phyloP scores from a whole-genome alignment of 352 stramenopile genomes.

The Elongisporangium prolatum region DNA sequence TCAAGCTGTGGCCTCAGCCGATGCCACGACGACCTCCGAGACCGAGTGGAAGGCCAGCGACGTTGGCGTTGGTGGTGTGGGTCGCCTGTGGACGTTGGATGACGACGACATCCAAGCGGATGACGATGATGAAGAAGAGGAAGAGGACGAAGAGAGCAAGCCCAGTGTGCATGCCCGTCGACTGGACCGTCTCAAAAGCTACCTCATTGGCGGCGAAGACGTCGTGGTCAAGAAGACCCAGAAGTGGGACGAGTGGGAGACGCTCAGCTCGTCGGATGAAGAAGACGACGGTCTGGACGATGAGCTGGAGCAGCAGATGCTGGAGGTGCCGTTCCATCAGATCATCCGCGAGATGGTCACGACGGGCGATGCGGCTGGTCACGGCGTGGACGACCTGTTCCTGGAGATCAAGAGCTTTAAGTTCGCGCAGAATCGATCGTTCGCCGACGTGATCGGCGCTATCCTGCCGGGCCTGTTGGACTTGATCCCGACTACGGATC shows the following conservation, averaged over 20 bases:
- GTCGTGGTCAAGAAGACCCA: slow-evolving; percentile 47
- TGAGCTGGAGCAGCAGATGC: slow-evolving; percentile 38
- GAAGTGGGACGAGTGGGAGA: slow-evolving; percentile 79
- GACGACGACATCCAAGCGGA: slow-evolving; percentile 80
- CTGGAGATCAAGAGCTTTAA: slow-evolving; percentile 94
- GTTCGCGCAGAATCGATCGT: slow-evolving; percentile 89
- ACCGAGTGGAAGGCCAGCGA: slow-evolving; percentile 61
- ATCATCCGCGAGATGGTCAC: slow-evolving; percentile 83
- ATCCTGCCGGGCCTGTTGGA: slow-evolving; percentile 74
- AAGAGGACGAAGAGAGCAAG: slow-evolving; percentile 28
- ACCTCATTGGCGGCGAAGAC: slow-evolving; percentile 60
- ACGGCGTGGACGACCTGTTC: slow-evolving; percentile 88
- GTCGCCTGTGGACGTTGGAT: slow-evolving; percentile 78
- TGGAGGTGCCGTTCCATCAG: slow-evolving; percentile 58
- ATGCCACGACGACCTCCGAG: not conserved
- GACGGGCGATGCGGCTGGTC: slow-evolving; percentile 61
- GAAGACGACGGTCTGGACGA: slow-evolving; percentile 61
- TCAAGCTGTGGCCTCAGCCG: not conserved
- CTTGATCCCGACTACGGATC: slow-evolving; percentile 44
- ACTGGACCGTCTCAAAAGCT: slow-evolving; percentile 66
- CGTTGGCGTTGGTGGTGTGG: slow-evolving; percentile 65
- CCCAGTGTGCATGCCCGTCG: slow-evolving; percentile 27
- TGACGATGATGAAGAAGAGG: slow-evolving; percentile 47
- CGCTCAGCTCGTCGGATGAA: slow-evolving; percentile 68
- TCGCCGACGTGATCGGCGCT: slow-evolving; percentile 70